phyloP scores from a whole-genome alignment of 257 asterid species.

The Solanum lignicaule region DNA sequence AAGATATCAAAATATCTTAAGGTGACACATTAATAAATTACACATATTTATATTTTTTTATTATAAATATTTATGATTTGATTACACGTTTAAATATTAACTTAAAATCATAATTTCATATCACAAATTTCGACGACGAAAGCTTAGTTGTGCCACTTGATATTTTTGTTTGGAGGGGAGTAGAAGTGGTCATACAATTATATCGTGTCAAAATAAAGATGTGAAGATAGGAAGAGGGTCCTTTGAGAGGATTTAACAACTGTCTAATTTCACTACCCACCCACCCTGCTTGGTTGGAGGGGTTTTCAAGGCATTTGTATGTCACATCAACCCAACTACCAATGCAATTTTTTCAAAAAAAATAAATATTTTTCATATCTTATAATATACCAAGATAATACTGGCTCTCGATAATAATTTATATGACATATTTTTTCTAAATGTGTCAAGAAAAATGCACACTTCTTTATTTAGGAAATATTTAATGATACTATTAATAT shows the following conservation, averaged over 20 bases:
- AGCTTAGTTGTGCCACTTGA: neutral
- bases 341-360: neutral
- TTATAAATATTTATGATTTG: too few species aligned
- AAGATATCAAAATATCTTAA: too few species aligned
- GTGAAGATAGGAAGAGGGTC: neutral
- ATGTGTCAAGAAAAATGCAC: too few species aligned
- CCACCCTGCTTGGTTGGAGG: neutral
- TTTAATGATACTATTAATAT: too few species aligned
- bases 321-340: neutral
- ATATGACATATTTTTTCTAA: too few species aligned
- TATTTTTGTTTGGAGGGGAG: neutral
- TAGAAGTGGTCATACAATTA: neutral
- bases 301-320: neutral
- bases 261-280: neutral
- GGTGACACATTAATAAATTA: neutral
- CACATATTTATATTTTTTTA: too few species aligned
- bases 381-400: neutral
- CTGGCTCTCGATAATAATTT: neutral
- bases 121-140: accelerated
- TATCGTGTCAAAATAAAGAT: neutral
- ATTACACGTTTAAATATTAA: too few species aligned
- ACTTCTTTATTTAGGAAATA: too few species aligned
- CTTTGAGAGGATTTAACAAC: neutral
- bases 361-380: neutral
- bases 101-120: too few species aligned